phyloP scores from a whole-genome alignment of 441 rosid species.

The Pelargonium australe region DNA sequence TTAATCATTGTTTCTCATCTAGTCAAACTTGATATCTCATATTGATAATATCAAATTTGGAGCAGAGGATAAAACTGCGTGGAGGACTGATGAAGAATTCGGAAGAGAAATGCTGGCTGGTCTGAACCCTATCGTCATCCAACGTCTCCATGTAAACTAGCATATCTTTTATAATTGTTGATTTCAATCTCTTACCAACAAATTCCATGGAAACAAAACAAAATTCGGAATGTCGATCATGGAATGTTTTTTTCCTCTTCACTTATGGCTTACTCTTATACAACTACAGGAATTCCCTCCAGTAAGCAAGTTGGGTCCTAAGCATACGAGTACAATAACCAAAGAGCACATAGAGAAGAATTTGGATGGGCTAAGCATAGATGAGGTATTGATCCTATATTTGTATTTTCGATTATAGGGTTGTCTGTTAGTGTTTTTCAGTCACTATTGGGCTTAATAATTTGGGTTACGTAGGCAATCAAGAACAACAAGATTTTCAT shows the following conservation, averaged over 20 bases:
- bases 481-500: constrained; percentile 50
- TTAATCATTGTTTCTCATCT: background rate
- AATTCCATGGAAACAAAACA: background rate
- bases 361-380: constrained; percentile 43
- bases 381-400: constrained; percentile 38
- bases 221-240: background rate
- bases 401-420: background rate
- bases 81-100: constrained; percentile 82
- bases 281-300: constrained; percentile 65
- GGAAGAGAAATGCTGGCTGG: constrained; percentile 80
- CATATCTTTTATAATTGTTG: background rate
- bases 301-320: constrained; percentile 31
- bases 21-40: background rate
- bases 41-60: background rate
- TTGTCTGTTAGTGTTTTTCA: background rate
- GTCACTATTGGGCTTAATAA: background rate
- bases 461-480: constrained; percentile 44
- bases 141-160: constrained; percentile 47
- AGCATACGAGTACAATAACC: constrained; percentile 49
- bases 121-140: constrained; percentile 56
- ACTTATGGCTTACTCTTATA: background rate
- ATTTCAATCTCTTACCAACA: background rate
- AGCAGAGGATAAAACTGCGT: constrained; percentile 46
- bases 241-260: no score
- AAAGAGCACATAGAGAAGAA: constrained; percentile 39